Evolutionary conservation across 2,329 filamentous ascomycete species (phyloP).

Genomic region (Apiospora arundinis): DNA sequence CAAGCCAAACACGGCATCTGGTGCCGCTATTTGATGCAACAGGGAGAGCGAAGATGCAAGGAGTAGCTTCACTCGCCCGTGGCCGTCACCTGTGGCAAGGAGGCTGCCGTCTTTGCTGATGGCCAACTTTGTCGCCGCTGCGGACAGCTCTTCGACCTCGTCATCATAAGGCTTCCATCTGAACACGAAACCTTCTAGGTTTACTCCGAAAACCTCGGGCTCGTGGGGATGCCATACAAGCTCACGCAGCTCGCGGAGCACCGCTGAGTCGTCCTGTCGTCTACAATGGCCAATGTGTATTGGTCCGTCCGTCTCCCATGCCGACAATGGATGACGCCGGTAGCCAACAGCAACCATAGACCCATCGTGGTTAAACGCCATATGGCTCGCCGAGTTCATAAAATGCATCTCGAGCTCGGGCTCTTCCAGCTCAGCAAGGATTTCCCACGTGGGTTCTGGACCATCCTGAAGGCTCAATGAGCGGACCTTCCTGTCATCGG

Average conservation of each 20-base stretch:
- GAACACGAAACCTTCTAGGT: constrained; percentile 38
- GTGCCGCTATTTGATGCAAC: constrained; percentile 38
- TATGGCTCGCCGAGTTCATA: background rate
- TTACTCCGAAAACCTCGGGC: too few relatives aligned
- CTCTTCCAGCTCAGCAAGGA: background rate
- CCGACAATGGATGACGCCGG: background rate
- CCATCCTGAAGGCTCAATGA: background rate
- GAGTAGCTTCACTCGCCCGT: constrained; percentile 37
- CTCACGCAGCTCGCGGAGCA: too few relatives aligned
- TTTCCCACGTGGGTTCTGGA: background rate
- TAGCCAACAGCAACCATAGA: background rate
- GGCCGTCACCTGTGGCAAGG: constrained; percentile 36
- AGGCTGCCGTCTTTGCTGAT: constrained; percentile 38
- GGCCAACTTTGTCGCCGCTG: constrained; percentile 31
- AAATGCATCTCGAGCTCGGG: background rate
- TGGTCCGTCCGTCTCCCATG: background rate
- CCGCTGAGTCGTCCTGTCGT: background rate
- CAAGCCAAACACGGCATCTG: constrained; percentile 33
- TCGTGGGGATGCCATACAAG: too few relatives aligned
- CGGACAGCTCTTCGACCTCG: constrained; percentile 33
- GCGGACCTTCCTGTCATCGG: background rate
- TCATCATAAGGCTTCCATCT: constrained; percentile 43
- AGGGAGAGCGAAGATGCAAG: constrained; percentile 32
- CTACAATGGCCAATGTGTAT: background rate
- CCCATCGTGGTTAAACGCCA: background rate